Base-by-base conservation (phyloP, 805 yeast genomes). In the Candida xyloterini region DNA sequence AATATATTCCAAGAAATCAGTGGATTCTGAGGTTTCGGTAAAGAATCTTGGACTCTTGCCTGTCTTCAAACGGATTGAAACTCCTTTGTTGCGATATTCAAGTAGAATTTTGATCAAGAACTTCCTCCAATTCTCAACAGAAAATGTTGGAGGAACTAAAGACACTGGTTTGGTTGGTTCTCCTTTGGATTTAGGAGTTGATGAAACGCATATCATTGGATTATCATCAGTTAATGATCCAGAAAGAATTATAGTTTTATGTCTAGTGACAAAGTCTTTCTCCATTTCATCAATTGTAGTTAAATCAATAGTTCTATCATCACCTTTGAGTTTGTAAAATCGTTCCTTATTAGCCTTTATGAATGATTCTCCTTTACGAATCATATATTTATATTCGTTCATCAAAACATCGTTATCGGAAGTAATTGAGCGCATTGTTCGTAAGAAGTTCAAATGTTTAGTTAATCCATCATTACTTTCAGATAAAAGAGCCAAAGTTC, bases 121-220 rank as follows among this genome's bases (percentile, higher is more conserved):
- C 20, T 36, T 45, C 18, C 59, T 42, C 61, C 61, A 56, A 29
- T 52, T 39, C 9, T 43, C 50, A 11, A 49, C 30, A 4, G 57
- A 37, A 23, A 56, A 50, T 3, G 51, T 44, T 8, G 61, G 59
- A 11, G 61, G 61, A 13, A 52, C 48, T 23, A 52, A 23, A 8
- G 52, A 47, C 4, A 43, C 38, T 10, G 48, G 51, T 23, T 32
- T 39, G 5, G 15, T 26, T 7, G 32, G 30, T 5, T 15, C 32
- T 15, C 27, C 35, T 8, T 28, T 35, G 24, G 25, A 16, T 15
- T 24, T 35, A n/a, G 48, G 15, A 10, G 42, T 26, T 10, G 55
- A 39, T 3, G 43, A 28, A 5, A 36, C 38, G n/a, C 52, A 44
- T 11, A 50, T 43, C 41, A 52, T 22, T 10, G 56, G 55, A 38